These are phyloP conservation scores for Colletotrichum sp. DNA, from an alignment of 2,329 filamentous ascomycete species.

Conservation along the genomic window DNA sequence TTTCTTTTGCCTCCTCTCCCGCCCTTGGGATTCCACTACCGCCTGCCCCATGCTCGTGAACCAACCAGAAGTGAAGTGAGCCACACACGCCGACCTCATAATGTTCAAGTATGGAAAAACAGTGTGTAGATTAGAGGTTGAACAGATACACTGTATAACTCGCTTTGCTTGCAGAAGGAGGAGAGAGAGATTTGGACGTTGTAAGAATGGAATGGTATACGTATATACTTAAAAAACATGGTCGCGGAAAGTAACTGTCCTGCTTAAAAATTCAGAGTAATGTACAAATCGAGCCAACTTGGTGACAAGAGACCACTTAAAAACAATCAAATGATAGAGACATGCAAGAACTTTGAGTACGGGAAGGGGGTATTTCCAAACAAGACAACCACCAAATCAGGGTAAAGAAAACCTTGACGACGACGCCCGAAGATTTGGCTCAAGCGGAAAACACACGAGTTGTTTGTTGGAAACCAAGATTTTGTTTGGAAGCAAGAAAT, in stretches of 20 bases:
- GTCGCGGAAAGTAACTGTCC: not conserved
- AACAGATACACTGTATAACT: not conserved
- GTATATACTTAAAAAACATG: not conserved
- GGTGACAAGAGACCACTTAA: not conserved
- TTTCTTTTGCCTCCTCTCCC: not conserved
- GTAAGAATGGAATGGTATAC: not conserved
- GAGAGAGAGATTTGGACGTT: not conserved
- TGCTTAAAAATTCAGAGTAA: not conserved
- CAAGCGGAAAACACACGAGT: not conserved
- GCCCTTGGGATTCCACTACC: not conserved
- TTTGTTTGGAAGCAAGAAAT: not conserved
- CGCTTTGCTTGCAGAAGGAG: not conserved
- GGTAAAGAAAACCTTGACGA: not conserved
- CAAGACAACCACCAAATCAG: not conserved
- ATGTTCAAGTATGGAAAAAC: not conserved
- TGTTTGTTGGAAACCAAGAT: not conserved
- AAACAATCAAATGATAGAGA: not conserved
- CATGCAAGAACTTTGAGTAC: not conserved
- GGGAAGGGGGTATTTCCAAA: not conserved
- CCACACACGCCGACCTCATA: not conserved
- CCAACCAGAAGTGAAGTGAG: not conserved
- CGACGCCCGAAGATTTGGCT: not conserved
- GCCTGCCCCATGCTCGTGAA: not conserved
- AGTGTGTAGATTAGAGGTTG: not conserved
- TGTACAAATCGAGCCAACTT: not conserved